Base-by-base conservation (phyloP, 2,329 filamentous ascomycete genomes). In the Acarospora socialis region DNA sequence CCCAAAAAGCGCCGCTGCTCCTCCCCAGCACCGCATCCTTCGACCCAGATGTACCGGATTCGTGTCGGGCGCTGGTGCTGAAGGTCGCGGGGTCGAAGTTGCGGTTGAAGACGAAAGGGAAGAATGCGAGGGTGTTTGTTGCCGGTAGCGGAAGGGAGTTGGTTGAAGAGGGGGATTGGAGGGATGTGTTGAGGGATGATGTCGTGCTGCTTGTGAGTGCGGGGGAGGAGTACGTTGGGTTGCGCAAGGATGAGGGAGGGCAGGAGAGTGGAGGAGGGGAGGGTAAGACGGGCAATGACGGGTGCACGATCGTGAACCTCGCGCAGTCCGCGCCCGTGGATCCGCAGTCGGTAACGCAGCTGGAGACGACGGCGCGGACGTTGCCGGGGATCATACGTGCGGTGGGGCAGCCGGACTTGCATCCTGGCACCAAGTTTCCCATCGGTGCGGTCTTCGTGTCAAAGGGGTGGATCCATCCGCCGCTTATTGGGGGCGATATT, bases 401-500 rank as follows among this genome's bases (percentile, higher is more conserved):
- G 2, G 47, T 51, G 3, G 53, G 44, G 10, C 53, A 54, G 31
- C 53, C 55, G 2, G 52, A 57, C 39, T 36, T 57, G 1, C 51
- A 56, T 22, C 51, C 50, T 5, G 53, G 54, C 5, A 50, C 46
- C 8, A 54, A 53, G 30, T 57, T 52, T 13, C 53, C 54, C 2
- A 53, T 57, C 14, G 53, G 53, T 8, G 49, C 51, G 2, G 51
- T 54, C 5, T 55, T 57, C 27, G 47, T 48, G 6, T 52, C 47
- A 0, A 39, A 44, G 19, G 43, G 39, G 36, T 57, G 52, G 44
- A 49, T 57, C 12, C 51, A 57, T 32, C 54, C 52, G 10, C 52
- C 49, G 10, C 40, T 58, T 7, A 56, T 57, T 7, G 54, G 55
- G 3, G 41, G 49, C 4, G 53, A 58, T 25, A 56, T 58, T 29